Percentiles rank a stretch among this genome's conserved stretches.
Conservation (phyloP, 495 filamentous ascomycete genomes). For the Tetracladium setigerum region DNA sequence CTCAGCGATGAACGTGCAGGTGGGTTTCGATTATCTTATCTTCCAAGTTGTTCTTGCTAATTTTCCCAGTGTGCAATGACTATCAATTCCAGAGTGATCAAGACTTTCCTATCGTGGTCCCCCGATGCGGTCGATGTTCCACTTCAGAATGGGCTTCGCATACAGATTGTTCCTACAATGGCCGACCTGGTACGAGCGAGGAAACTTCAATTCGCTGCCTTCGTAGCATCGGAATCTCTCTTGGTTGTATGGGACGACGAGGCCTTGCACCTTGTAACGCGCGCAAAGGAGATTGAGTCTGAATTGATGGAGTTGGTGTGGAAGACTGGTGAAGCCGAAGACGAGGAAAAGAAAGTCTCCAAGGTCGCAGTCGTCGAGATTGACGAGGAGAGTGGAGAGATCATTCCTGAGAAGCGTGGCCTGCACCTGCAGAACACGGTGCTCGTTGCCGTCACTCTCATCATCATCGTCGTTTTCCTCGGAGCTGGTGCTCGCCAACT, state of each 20-base stretch:
- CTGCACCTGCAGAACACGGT: slow-evolving; percentile 61
- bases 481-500: slow-evolving; percentile 61
- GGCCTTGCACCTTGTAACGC: slow-evolving; percentile 53
- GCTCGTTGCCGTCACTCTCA: slow-evolving; percentile 54
- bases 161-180: slow-evolving; percentile 65
- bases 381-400: slow-evolving; percentile 63
- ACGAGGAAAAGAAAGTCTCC: slow-evolving; percentile 42
- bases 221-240: slow-evolving; percentile 58
- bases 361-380: slow-evolving; percentile 42
- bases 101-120: slow-evolving; percentile 63
- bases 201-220: slow-evolving; percentile 71
- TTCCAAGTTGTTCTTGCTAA: slow-evolving; percentile 4
- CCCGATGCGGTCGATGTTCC: slow-evolving; percentile 68
- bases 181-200: slow-evolving; percentile 57
- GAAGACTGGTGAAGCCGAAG: slow-evolving; percentile 42
- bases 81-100: slow-evolving; percentile 67
- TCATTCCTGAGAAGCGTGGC: slow-evolving; percentile 54
- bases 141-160: slow-evolving; percentile 61
- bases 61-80: slow-evolving; percentile 63
- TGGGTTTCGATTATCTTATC: slow-evolving; percentile 21
- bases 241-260: slow-evolving; percentile 76
- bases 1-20: slow-evolving; percentile 60
- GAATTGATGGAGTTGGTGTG: slow-evolving; percentile 71
- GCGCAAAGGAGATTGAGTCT: slow-evolving; percentile 61
- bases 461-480: slow-evolving; percentile 52